phyloP scores from a whole-genome alignment of 148 eudicot species.

The Rhododendron mucronatum region DNA sequence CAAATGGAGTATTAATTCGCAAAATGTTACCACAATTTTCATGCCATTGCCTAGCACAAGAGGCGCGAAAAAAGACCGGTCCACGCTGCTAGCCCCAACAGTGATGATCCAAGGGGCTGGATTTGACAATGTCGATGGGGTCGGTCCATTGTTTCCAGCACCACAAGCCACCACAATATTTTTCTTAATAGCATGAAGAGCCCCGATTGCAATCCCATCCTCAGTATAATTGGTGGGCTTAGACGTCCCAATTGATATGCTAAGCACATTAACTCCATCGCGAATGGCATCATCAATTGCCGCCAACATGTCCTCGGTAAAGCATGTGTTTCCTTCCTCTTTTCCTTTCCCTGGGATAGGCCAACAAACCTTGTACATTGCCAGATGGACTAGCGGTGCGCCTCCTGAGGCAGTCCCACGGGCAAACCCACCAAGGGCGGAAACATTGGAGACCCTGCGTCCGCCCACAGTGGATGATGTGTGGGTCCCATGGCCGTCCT shows the following conservation, averaged over 20 bases:
- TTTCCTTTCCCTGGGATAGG: constrained; percentile 46
- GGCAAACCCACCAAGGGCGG: constrained; percentile 58
- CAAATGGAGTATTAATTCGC: neutral
- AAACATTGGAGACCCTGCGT: constrained; percentile 37
- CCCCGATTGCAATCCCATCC: constrained; percentile 71
- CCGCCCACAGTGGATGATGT: constrained; percentile 86
- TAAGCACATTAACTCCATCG: constrained; percentile 74
- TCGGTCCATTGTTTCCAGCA: constrained; percentile 76
- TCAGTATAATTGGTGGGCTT: constrained; percentile 15
- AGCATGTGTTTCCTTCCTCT: constrained; percentile 58
- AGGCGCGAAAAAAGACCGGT: constrained; percentile 54
- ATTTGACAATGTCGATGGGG: constrained; percentile 40
- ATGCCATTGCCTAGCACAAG: constrained; percentile 59
- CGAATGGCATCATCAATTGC: constrained; percentile 82
- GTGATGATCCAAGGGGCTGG: constrained; percentile 87
- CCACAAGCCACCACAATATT: constrained; percentile 64
- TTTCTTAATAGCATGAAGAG: constrained; percentile 61
- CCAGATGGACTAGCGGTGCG: constrained; percentile 73
- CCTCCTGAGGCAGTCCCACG: constrained; percentile 89
- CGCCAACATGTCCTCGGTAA: constrained; percentile 72
- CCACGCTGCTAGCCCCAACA: constrained; percentile 82
- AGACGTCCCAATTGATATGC: constrained; percentile 57
- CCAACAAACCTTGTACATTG: constrained; percentile 91
- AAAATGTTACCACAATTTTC: constrained; percentile 42
- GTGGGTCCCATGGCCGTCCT: constrained; percentile 88